A percentile compares a stretch with the other conserved stretches of the same genome.
These are phyloP conservation scores for Dryas drummondii DNA, from an alignment of 306 rosid species.

Conservation along the genomic window DNA sequence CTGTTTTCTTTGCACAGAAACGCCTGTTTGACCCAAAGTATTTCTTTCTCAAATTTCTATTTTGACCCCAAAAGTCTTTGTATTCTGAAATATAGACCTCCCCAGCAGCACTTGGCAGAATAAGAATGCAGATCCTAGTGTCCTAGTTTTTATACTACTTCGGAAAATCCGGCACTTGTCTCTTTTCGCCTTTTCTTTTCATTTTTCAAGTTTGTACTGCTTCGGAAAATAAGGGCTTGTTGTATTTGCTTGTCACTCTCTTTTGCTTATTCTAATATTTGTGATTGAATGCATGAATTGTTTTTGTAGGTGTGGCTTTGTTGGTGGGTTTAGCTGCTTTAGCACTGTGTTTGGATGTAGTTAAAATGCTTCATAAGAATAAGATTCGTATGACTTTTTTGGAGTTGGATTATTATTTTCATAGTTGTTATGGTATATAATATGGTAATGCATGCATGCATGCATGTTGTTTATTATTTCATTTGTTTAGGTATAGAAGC, in stretches of 20 bases:
- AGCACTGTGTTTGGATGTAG: constrained; percentile 32
- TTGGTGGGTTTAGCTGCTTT: constrained; percentile 24
- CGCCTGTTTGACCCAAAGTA: background rate
- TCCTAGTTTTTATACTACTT: background rate
- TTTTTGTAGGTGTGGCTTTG: background rate
- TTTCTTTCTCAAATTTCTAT: background rate
- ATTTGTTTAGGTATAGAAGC: background rate
- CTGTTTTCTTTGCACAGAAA: constrained; percentile 1
- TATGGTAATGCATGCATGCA: background rate
- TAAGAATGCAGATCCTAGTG: background rate
- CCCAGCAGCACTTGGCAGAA: too few species aligned
- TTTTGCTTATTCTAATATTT: background rate
- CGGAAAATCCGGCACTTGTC: constrained; percentile 46
- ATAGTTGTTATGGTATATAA: background rate
- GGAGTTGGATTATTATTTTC: background rate
- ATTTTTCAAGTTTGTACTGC: background rate
- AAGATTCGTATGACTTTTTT: constrained; percentile 6
- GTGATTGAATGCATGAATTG: background rate
- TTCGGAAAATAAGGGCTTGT: background rate
- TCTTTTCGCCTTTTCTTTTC: background rate
- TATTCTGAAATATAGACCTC: background rate
- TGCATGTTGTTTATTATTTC: too few species aligned
- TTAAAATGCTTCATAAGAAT: background rate
- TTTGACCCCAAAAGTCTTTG: background rate
- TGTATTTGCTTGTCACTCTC: background rate